phyloP scores from a whole-genome alignment of 495 filamentous ascomycete species.

The Platismatia glauca region DNA sequence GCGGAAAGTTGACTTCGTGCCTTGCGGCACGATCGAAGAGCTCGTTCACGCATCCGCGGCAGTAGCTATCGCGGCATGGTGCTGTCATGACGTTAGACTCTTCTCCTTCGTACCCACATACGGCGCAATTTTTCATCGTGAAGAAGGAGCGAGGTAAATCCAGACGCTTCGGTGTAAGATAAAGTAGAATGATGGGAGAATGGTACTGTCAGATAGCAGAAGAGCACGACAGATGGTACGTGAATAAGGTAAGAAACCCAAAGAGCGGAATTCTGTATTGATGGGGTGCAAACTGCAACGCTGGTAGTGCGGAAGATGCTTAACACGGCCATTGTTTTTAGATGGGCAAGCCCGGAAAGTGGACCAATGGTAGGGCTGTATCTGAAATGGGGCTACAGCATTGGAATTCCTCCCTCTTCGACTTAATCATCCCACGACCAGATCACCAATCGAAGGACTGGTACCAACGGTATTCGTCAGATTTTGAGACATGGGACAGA shows the following conservation, averaged over 20 bases:
- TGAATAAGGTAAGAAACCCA: background rate
- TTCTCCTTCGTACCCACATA: background rate
- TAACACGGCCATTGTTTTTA: background rate
- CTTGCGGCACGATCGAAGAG: background rate
- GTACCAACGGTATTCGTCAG: background rate
- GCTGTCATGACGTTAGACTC: background rate
- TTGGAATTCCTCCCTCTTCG: background rate
- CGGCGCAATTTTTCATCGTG: background rate
- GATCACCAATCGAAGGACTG: background rate
- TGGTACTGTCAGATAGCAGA: too few species aligned
- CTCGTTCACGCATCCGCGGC: background rate
- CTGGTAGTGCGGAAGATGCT: background rate
- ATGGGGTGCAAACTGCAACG: background rate
- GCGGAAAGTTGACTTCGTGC: background rate
- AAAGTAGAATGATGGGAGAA: background rate
- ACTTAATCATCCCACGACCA: background rate
- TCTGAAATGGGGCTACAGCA: background rate
- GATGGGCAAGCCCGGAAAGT: background rate
- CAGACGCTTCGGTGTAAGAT: background rate
- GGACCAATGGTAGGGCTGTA: background rate
- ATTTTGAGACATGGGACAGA: background rate
- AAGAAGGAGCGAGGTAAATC: background rate
- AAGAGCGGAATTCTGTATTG: background rate
- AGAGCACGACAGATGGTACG: background rate
- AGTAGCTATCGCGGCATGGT: background rate